A percentile compares a stretch with the other conserved stretches of the same genome.
phyloP scores from a whole-genome alignment of 2,329 filamentous ascomycete genomes.

The Metarhizium brunneum region DNA sequence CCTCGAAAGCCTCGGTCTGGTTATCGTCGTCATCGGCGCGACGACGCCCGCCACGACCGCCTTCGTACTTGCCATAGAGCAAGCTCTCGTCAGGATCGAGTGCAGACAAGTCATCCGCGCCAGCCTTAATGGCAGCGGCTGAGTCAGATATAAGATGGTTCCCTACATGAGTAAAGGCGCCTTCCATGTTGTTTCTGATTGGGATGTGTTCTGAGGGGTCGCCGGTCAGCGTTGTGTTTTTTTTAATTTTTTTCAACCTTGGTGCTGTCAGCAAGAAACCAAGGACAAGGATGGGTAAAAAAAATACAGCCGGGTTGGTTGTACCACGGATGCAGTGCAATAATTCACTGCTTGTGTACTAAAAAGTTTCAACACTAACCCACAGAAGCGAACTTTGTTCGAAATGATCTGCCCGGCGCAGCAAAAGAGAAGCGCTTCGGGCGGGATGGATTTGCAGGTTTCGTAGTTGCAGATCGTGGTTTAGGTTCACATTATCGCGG shows the following conservation, averaged over 20 bases:
- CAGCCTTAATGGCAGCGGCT: constrained; percentile 79
- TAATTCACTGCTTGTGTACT: not conserved
- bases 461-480: constrained; percentile 19
- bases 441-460: constrained; percentile 18
- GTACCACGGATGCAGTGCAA: not conserved
- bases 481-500: constrained; percentile 30
- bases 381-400: constrained; percentile 2
- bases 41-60: constrained; percentile 48
- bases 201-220: constrained; percentile 9
- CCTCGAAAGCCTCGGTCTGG: constrained; percentile 71
- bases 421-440: constrained; percentile 16
- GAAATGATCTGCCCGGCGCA: constrained; percentile 7
- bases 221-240: not conserved
- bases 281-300: not conserved
- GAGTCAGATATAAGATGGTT: constrained; percentile 82
- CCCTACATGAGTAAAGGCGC: constrained; percentile 78
- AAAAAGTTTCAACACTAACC: constrained; percentile 2
- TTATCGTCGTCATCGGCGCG: constrained; percentile 85
- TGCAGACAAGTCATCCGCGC: constrained; percentile 62
- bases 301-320: not conserved
- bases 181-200: constrained; percentile 54
- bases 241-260: not conserved
- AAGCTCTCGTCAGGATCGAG: constrained; percentile 73
- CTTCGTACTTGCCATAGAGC: constrained; percentile 60
- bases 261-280: not conserved